phyloP scores from a whole-genome alignment of 2,329 filamentous ascomycete genomes.

The Neopestalotiopsis sp. region DNA sequence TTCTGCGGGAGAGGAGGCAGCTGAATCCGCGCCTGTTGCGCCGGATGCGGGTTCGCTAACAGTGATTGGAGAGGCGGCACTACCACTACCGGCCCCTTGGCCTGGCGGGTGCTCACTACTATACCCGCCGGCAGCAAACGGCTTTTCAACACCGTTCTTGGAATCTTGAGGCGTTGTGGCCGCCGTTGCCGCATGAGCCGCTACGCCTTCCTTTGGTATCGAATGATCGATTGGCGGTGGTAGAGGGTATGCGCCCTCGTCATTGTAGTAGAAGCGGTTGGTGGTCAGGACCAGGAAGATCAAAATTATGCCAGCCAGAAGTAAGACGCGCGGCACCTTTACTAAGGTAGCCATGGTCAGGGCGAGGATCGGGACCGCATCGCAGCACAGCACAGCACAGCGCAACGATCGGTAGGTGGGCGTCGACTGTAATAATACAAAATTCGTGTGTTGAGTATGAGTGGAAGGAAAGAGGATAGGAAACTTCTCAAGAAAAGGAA shows the following conservation, averaged over 20 bases:
- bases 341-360: slow-evolving; percentile 29
- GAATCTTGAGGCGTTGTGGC: neutral
- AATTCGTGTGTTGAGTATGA: neutral
- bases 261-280: slow-evolving; percentile 30
- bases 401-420: neutral
- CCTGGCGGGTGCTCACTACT: neutral
- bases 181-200: neutral
- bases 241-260: slow-evolving; percentile 21
- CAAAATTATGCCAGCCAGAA: slow-evolving; percentile 28
- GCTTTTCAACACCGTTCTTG: neutral
- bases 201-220: neutral
- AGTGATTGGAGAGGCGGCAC: neutral
- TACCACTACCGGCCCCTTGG: neutral
- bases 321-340: slow-evolving; percentile 31
- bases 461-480: too few species aligned
- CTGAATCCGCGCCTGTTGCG: neutral
- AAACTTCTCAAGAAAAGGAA: too few species aligned
- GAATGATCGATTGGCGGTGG: slow-evolving; percentile 17
- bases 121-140: neutral
- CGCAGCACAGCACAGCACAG: slow-evolving; percentile 4
- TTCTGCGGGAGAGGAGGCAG: neutral
- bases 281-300: slow-evolving; percentile 31
- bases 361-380: slow-evolving; percentile 38
- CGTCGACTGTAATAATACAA: neutral
- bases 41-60: neutral